phyloP scores from a whole-genome alignment of 2,329 filamentous ascomycete genomes.

The Domatiomyces globalis region DNA sequence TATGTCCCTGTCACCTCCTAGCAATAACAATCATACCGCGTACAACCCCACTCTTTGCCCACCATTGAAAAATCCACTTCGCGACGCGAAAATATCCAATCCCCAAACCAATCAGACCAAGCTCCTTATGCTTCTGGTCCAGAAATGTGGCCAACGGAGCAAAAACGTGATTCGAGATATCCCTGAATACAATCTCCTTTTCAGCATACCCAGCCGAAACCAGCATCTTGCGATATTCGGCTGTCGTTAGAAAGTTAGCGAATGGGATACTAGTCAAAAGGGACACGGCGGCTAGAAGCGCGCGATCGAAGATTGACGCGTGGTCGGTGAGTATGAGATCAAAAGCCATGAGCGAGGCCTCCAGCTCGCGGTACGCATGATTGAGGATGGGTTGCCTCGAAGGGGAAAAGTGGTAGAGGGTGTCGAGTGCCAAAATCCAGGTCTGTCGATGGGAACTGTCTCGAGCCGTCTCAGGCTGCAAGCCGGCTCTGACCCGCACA shows the following conservation, averaged over 20 bases:
- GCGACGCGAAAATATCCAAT: background rate
- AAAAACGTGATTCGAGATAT: background rate
- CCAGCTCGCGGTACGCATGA: background rate
- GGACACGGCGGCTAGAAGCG: background rate
- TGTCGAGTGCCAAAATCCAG: background rate
- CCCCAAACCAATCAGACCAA: background rate
- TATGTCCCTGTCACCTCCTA: background rate
- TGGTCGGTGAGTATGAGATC: background rate
- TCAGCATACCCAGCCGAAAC: background rate
- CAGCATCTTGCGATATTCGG: background rate
- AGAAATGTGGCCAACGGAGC: background rate
- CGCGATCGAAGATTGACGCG: background rate
- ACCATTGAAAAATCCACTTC: background rate
- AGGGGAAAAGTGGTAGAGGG: background rate
- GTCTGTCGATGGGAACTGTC: background rate
- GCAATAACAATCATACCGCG: background rate
- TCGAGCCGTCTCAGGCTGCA: background rate
- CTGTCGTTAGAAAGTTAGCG: background rate
- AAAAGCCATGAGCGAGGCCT: background rate
- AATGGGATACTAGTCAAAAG: background rate
- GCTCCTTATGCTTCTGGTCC: background rate
- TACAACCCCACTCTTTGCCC: background rate
- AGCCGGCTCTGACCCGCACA: too few species aligned
- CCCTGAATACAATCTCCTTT: background rate
- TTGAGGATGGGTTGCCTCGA: background rate